A percentile compares a stretch with the other conserved stretches of the same genome.
These are phyloP conservation scores for Fraxinus sp. DNA, from an alignment of 305 asterid species.

Conservation along the genomic window DNA sequence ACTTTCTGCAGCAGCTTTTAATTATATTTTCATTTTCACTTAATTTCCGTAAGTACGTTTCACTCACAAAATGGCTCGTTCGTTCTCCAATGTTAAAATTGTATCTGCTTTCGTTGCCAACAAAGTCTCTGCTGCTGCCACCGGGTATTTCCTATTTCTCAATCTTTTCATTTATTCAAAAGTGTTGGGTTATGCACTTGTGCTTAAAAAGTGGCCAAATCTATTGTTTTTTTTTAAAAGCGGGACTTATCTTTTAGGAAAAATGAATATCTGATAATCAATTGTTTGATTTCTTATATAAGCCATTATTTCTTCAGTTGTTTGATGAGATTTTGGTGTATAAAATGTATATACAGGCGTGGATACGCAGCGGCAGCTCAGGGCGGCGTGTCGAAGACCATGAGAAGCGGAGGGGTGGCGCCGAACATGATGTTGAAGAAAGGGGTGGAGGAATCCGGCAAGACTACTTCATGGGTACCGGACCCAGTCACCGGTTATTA, in stretches of 20 bases:
- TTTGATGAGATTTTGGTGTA: neutral
- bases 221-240: neutral
- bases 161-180: neutral
- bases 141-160: neutral
- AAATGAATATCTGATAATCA: neutral
- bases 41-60: neutral
- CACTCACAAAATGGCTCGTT: slow-evolving; percentile 18
- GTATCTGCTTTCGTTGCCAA: slow-evolving; percentile 14
- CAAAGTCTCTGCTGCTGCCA: neutral
- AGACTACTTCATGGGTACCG: slow-evolving; percentile 52
- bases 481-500: slow-evolving; percentile 64
- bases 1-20: slow-evolving; percentile 23
- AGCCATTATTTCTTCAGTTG: neutral
- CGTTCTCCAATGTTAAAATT: slow-evolving; percentile 8
- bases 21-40: neutral
- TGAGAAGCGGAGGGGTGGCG: slow-evolving; percentile 23
- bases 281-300: neutral
- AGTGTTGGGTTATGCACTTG: neutral
- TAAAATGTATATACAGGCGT: slow-evolving; percentile 29
- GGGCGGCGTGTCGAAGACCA: slow-evolving; percentile 21
- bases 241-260: neutral
- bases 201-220: neutral
- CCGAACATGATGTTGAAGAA: slow-evolving; percentile 41
- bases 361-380: slow-evolving; percentile 20
- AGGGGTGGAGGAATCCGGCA: slow-evolving; percentile 35